phyloP scores from a whole-genome alignment of 345 rosid species.

The Turritis glabra region DNA sequence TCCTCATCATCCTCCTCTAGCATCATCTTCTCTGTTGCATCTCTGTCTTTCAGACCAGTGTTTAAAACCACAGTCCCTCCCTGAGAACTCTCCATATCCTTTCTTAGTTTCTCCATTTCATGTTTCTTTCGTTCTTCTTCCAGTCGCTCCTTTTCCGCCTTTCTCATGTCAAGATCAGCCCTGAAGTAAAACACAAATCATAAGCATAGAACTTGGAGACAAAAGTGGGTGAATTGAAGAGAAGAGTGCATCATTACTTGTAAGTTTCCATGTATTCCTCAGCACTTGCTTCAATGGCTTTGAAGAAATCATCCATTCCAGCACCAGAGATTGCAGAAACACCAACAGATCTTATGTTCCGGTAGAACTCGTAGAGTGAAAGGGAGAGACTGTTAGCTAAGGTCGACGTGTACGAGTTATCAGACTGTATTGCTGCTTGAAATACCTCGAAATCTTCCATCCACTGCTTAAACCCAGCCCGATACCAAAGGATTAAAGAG shows the following conservation, averaged over 20 bases:
- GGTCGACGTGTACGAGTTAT: constrained; percentile 61
- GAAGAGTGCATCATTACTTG: constrained; percentile 47
- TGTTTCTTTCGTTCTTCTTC: constrained; percentile 62
- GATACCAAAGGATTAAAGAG: background rate
- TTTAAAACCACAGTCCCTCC: constrained; percentile 72
- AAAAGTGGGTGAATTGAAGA: background rate
- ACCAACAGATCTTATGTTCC: constrained; percentile 68
- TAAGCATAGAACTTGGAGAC: background rate
- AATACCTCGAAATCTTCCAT: constrained; percentile 81
- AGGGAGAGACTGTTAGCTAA: constrained; percentile 71
- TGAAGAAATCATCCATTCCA: constrained; percentile 74
- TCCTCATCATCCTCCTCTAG: constrained; percentile 46
- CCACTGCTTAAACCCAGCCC: constrained; percentile 54
- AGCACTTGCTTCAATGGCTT: constrained; percentile 69
- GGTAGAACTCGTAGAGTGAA: constrained; percentile 67
- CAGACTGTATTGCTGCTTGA: constrained; percentile 65
- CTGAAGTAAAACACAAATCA: constrained; percentile 32
- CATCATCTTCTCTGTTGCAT: constrained; percentile 51
- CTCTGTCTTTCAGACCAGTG: constrained; percentile 59
- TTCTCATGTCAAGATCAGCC: constrained; percentile 79
- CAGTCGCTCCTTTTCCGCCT: constrained; percentile 66
- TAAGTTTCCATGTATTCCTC: constrained; percentile 75
- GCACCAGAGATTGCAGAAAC: constrained; percentile 83
- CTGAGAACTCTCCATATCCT: constrained; percentile 68
- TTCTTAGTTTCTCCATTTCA: constrained; percentile 66